A percentile compares a stretch with the other conserved stretches of the same genome.
Evolutionary conservation across 2,329 filamentous ascomycete species (phyloP).

Genomic region (Scedosporium boydii): DNA sequence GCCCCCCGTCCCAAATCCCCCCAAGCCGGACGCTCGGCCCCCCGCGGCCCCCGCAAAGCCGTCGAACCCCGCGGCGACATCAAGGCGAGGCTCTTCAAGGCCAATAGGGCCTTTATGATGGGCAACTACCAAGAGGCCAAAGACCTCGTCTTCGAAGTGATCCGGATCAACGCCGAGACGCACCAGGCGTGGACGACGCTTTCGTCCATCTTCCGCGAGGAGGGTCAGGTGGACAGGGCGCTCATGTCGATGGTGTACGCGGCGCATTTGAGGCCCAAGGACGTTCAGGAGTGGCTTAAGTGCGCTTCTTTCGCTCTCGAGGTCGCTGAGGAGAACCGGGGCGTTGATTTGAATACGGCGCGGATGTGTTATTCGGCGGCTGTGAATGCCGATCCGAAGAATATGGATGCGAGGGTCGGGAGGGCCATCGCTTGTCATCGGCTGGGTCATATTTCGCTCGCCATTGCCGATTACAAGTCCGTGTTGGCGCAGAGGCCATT

Average conservation of each 20-base stretch:
- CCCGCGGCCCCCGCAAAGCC: conserved; percentile 44
- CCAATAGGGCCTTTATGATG: conserved; percentile 58
- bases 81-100: conserved; percentile 55
- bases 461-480: conserved; percentile 46
- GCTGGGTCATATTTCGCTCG: conserved; percentile 42
- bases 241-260: conserved; percentile 52
- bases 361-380: conserved; percentile 51
- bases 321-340: conserved; percentile 34
- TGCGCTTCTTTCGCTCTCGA: conserved; percentile 49
- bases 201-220: conserved; percentile 51
- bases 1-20: conserved; percentile 11
- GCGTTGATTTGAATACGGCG: conserved; percentile 40
- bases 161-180: conserved; percentile 59
- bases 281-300: conserved; percentile 48
- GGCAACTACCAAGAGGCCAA: conserved; percentile 51
- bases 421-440: conserved; percentile 50
- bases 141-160: conserved; percentile 50
- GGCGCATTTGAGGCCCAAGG: conserved; percentile 52
- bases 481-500: conserved; percentile 42
- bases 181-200: conserved; percentile 56
- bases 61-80: conserved; percentile 64
- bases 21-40: conserved; percentile 17
- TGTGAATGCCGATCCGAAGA: conserved; percentile 45
- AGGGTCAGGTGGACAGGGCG: conserved; percentile 46
- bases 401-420: conserved; percentile 47